Base-by-base conservation (phyloP, 2,329 filamentous ascomycete species). In the Alternaria triticina region DNA sequence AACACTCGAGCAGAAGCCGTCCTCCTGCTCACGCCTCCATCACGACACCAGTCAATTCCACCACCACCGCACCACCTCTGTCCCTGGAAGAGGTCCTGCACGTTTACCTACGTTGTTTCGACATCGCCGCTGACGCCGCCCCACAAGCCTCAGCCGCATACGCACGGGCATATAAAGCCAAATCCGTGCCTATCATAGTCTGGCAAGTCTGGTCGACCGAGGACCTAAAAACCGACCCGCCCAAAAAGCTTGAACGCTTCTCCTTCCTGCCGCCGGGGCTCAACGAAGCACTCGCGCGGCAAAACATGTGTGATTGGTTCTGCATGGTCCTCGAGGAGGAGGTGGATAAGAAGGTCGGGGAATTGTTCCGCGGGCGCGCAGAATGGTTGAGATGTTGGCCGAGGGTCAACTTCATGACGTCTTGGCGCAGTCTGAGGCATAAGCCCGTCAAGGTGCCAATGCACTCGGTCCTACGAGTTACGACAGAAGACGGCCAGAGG, bases 61-160 rank as follows among this genome's bases (percentile, higher is more conserved):
- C 44, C 44, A 49, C 23, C 23, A 40, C 22, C 20, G 5, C 36
- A 22, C 25, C 20, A 13, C 20, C 40, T 30, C 52, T 56, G 20
- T 11, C 51, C 36, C 11, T 65, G 30, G 7, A 55, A 25, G 52
- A 66, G 36, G 44, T 60, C n/a, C 28, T 68, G 25, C 30, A 55
- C 23, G 23, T 64, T 27, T 49, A 57, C 15, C 56, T 62, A 6
- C 30, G 54, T 23, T 66, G 61, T 28, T 62, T 63, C 59, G 61
- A 66, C 28, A 59, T 61, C 36, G 54, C 59, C 22, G 54, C 57
- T 17, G 46, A 62, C 12, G 30, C 56, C 28, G 4, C 43, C 10
- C 56, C 57, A 9, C 50, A 10, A 12, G 33, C 25, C 13, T 11
- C 30, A 27, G 49, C 56, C 57, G 49, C 59, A 28, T 65, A 65